These are phyloP conservation scores for Cadophora sp. DNA, from an alignment of 2,329 filamentous ascomycete species.

Conservation along the genomic window DNA sequence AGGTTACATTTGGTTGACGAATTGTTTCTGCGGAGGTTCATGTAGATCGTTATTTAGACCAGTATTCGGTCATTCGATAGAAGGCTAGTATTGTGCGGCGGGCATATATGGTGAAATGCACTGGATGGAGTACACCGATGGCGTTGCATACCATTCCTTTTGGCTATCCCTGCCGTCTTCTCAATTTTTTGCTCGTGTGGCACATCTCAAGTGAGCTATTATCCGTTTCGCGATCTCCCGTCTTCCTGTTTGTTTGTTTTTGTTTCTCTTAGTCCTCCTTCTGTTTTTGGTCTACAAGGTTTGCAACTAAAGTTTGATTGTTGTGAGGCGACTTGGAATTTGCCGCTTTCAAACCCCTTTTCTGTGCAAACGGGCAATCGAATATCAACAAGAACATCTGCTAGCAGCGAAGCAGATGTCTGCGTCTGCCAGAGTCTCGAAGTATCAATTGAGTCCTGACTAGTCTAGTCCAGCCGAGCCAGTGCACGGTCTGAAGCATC, in stretches of 20 bases:
- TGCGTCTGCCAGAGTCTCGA: background rate
- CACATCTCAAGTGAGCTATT: background rate
- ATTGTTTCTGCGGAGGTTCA: background rate
- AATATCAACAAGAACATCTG: too few species aligned
- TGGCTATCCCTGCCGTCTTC: background rate
- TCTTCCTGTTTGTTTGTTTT: background rate
- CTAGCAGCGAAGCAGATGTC: background rate
- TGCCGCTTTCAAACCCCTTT: background rate
- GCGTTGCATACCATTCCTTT: background rate
- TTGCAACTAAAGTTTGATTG: background rate
- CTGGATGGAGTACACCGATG: background rate
- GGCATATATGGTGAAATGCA: background rate
- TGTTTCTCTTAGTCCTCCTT: background rate
- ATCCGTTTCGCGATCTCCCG: background rate
- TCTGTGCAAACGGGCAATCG: background rate
- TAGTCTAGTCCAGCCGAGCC: background rate
- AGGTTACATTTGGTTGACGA: background rate
- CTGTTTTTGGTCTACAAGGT: background rate
- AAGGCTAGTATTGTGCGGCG: background rate
- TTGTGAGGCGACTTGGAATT: background rate
- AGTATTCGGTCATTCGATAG: background rate
- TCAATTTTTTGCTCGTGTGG: background rate
- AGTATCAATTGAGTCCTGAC: background rate
- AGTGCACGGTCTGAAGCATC: conserved; percentile 2
- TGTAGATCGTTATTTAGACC: conserved; percentile 5